Base-by-base conservation (phyloP, 805 yeast genomes). In the Wickerhamomyces queroliae region DNA sequence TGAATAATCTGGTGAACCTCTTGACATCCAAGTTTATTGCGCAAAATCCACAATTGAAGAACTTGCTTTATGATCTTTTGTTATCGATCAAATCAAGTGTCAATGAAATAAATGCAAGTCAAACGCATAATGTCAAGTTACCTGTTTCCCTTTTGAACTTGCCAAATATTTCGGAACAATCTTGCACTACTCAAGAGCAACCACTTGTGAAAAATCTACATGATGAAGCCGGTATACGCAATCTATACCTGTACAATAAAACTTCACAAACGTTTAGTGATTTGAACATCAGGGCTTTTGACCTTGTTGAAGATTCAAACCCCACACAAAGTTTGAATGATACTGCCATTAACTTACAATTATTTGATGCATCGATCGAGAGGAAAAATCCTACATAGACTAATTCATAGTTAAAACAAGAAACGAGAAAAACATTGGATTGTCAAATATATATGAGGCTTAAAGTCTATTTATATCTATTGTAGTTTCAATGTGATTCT, bases 11-110 rank as follows among this genome's bases (percentile, higher is more conserved):
- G 50, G 66, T 72, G 10, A 59, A 61, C 10, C 47, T 80, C 13
- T 62, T 76, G 42, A 64, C 69, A 33, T 65, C 75, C 10, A 52
- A 62, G 5, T 61, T 69, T 23, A 62, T 79, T 49, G 55, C 64
- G 34, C 50, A 60, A 27, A 64, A 73, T 45, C 72, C 70, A 20
- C 78, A 73, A 45, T 53, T 80, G 37, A 70, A 70, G 45, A 78
- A 79, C 37, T 56, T 80, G 45, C 59, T 80, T 1, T 78, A 79
- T 52, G 87, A 80, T 51, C 67, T 79, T 40, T 58, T 80, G 26
- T 58, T 78, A 9, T 69, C 83, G 1, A 61, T 78, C 50, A 79
- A 78, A 52, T 47, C 61, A 4, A 51, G 46, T 32, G 51, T 58
- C 8, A 51, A 44, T 31, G 62, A 58, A 26, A 30, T 53, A 22